Base-by-base conservation (phyloP, 2,329 filamentous ascomycete genomes). In the Alternaria postmessia region DNA sequence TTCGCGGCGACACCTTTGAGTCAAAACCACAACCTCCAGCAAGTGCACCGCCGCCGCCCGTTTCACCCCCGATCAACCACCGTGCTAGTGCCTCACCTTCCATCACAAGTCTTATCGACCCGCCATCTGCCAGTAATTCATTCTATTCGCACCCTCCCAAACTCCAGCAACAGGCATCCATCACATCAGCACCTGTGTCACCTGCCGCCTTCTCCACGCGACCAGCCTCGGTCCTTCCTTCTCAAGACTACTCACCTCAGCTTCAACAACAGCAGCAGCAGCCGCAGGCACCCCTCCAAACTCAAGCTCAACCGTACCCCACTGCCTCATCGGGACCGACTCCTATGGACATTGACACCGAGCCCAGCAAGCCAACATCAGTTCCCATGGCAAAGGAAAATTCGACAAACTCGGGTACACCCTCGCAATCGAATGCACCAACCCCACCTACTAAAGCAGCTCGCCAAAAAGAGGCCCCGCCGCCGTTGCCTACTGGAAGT, bases 1-100 rank as follows among this genome's bases (percentile, higher is more conserved):
- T 97, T 65, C 88, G 94, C 47, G 92, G 87, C 6, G 86, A 90
- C 55, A 54, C 79, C 63, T 63, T 75, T 68, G 71, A 81, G 71
- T 73, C 77, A 16, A 80, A 80, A 42, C 78, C 81, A 20, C 78
- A 73, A 61, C 79, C 52, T 67, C 76, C 66, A 61, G 82, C 81
- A 65, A 83, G 75, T 63, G 81, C 80, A 26, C 77, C 83, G 20
- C 77, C 83, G 24, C 77, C 83, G 20, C 75, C 81, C n/a, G 79
- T 81, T 56, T 80, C 79, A n/a, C 81, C 82, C 7, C 86, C 78
- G 74, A 72, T 86, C 54, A 90, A 91, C 78, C 88, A 91, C 78
- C 88, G 91, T 55, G 91, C 92, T n/a, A 94, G 91, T 75, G 91
- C 91, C 39, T 97, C 94, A 5, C 94, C 94, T 1, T 94, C 94